Percentiles rank a stretch among this genome's conserved stretches.
Conservation (phyloP, 2,329 filamentous ascomycete genomes). For the Aspergillus proliferans region DNA sequence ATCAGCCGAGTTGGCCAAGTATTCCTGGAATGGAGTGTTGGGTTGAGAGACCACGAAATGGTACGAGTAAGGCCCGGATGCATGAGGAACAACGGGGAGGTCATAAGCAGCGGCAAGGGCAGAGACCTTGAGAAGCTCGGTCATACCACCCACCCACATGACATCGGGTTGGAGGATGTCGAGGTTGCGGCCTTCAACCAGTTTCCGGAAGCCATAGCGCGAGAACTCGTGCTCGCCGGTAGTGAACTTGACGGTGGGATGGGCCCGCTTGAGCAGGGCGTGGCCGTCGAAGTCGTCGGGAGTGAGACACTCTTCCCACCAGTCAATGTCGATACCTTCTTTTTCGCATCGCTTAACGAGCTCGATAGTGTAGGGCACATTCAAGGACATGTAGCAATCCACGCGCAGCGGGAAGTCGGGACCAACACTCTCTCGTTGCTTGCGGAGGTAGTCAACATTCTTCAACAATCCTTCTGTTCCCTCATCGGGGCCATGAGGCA, state of each 20-base stretch:
- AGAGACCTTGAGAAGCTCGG: conserved; percentile 81
- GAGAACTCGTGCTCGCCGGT: conserved; percentile 96
- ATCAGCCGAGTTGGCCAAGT: conserved; percentile 86
- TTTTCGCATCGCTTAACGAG: conserved; percentile 75
- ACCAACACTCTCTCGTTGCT: conserved; percentile 76
- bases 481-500: conserved; percentile 86
- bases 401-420: conserved; percentile 91
- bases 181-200: conserved; percentile 83
- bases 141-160: conserved; percentile 94
- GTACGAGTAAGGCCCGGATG: conserved; percentile 89
- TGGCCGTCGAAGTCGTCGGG: conserved; percentile 92
- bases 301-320: conserved; percentile 92
- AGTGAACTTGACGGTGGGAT: conserved; percentile 87
- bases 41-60: conserved; percentile 92
- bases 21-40: conserved; percentile 93
- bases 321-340: conserved; percentile 80
- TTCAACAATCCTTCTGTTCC: conserved; percentile 74
- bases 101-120: conserved; percentile 90
- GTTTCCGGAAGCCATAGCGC: conserved; percentile 87
- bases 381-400: conserved; percentile 95
- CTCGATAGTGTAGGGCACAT: conserved; percentile 87
- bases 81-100: conserved; percentile 90
- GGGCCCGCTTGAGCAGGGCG: conserved; percentile 79
- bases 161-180: conserved; percentile 95
- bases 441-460: conserved; percentile 82